phyloP scores from a whole-genome alignment of 2,329 filamentous ascomycete species.

The Zalaria obscura region DNA sequence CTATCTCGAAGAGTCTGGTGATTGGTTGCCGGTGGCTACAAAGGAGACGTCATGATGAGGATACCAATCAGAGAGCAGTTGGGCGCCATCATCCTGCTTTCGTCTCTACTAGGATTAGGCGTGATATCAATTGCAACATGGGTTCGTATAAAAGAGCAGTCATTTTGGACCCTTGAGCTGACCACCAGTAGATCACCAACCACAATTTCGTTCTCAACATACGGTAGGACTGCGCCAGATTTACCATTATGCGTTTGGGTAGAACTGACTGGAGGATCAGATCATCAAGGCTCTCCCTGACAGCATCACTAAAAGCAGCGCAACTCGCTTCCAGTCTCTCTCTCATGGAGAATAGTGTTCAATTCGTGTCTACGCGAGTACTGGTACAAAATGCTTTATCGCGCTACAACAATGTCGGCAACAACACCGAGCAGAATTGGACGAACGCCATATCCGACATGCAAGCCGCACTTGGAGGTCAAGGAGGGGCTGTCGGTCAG shows the following conservation, averaged over 20 bases:
- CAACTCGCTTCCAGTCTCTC: slow-evolving; percentile 67
- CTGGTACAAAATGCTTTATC: slow-evolving; percentile 37
- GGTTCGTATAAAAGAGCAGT: slow-evolving; percentile 13
- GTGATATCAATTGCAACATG: slow-evolving; percentile 66
- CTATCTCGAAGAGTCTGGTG: too few species aligned
- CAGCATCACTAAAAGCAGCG: slow-evolving; percentile 74
- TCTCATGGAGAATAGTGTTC: slow-evolving; percentile 61
- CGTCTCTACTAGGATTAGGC: slow-evolving; percentile 59
- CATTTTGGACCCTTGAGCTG: slow-evolving; percentile 1
- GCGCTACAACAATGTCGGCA: slow-evolving; percentile 39
- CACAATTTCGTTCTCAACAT: slow-evolving; percentile 46
- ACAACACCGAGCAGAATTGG: slow-evolving; percentile 48
- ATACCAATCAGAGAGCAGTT: slow-evolving; percentile 82
- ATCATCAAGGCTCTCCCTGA: slow-evolving; percentile 50
- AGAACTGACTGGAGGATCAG: slow-evolving; percentile 12
- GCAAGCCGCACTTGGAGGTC: slow-evolving; percentile 47
- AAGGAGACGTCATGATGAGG: slow-evolving; percentile 44
- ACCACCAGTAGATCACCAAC: slow-evolving; percentile 36
- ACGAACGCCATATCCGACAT: slow-evolving; percentile 47
- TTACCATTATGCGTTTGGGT: neutral
- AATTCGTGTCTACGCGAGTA: slow-evolving; percentile 53
- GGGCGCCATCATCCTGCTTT: slow-evolving; percentile 60
- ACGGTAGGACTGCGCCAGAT: neutral
- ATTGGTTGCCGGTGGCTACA: too few species aligned
- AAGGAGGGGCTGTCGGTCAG: slow-evolving; percentile 28